Percentiles rank a stretch among this genome's conserved stretches.
phyloP scores from a whole-genome alignment of 257 asterid species.

The Eucommia ulmoides region DNA sequence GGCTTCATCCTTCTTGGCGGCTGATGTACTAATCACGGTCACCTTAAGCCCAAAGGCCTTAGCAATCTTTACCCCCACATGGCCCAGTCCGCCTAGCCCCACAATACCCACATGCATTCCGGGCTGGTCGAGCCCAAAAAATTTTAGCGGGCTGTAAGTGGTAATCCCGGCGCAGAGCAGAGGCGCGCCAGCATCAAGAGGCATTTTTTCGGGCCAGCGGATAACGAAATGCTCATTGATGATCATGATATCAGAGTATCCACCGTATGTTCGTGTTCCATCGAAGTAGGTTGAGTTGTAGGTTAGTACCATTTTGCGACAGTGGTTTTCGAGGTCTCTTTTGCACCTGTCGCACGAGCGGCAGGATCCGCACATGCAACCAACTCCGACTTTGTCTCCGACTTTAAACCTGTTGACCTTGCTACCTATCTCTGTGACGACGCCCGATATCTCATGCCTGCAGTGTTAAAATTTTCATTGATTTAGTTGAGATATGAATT shows the following conservation, averaged over 20 bases:
- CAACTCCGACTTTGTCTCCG: not conserved
- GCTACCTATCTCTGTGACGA: not conserved
- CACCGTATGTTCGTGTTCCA: not conserved
- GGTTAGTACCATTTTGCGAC: not conserved
- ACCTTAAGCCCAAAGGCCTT: conserved; percentile 1
- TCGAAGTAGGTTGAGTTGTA: not conserved
- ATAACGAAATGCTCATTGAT: not conserved
- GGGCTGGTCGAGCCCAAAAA: not conserved
- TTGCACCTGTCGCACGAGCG: not conserved
- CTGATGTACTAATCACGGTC: not conserved
- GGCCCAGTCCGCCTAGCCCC: not conserved
- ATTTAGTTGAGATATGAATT: too few relatives aligned
- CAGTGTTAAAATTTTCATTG: too few relatives aligned
- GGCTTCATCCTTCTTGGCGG: not conserved
- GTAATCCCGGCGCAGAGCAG: not conserved
- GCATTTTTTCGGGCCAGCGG: not conserved
- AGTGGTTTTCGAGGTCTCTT: not conserved
- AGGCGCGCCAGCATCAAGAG: not conserved
- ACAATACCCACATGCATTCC: not conserved
- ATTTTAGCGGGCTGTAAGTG: not conserved
- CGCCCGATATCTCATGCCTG: not conserved
- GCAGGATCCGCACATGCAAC: not conserved
- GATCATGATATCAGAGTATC: not conserved
- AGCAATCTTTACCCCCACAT: not conserved
- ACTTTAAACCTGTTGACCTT: not conserved